Conservation (phyloP, 225 moss, liverwort and hornwort genomes). For the Polytrichum formosum region DNA sequence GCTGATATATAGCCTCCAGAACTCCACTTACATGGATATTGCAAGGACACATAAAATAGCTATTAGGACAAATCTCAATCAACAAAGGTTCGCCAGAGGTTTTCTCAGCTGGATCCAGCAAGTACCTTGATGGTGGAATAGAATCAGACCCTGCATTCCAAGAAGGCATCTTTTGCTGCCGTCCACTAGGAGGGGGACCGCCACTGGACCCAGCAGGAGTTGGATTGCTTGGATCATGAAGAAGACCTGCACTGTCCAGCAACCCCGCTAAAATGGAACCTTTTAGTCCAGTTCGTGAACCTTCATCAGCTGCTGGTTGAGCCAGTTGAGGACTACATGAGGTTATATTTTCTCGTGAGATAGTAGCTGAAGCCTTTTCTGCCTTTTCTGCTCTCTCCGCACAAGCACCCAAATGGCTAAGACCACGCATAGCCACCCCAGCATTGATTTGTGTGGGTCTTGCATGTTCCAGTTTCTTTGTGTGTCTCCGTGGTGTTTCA, state of each 20-base stretch:
- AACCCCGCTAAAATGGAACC: slow-evolving; percentile 63
- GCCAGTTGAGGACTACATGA: slow-evolving; percentile 36
- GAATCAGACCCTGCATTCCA: slow-evolving; percentile 73
- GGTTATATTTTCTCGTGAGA: slow-evolving; percentile 40
- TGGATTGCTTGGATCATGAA: slow-evolving; percentile 47
- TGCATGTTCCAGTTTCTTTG: slow-evolving; percentile 51
- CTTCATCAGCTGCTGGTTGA: slow-evolving; percentile 88
- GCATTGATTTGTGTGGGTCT: slow-evolving; percentile 54
- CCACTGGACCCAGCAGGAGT: slow-evolving; percentile 67
- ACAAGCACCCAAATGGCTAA: slow-evolving; percentile 66
- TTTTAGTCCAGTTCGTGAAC: slow-evolving; percentile 90
- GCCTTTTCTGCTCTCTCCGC: slow-evolving; percentile 69
- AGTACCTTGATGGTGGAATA: slow-evolving; percentile 63
- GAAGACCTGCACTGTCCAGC: slow-evolving; percentile 54
- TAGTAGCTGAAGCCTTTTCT: slow-evolving; percentile 52
- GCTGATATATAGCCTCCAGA: not conserved
- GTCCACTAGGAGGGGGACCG: slow-evolving; percentile 57
- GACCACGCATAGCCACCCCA: slow-evolving; percentile 48
- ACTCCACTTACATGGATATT: not conserved
- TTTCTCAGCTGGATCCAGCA: not conserved
- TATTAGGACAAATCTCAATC: not conserved
- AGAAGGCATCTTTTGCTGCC: slow-evolving; percentile 59
- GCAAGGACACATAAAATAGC: not conserved
- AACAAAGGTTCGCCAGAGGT: not conserved
- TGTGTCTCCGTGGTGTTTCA: slow-evolving; percentile 49